Evolutionary conservation across 1,139 yeast genomes (phyloP).

Genomic region (Suhomyces bokatorum): DNA sequence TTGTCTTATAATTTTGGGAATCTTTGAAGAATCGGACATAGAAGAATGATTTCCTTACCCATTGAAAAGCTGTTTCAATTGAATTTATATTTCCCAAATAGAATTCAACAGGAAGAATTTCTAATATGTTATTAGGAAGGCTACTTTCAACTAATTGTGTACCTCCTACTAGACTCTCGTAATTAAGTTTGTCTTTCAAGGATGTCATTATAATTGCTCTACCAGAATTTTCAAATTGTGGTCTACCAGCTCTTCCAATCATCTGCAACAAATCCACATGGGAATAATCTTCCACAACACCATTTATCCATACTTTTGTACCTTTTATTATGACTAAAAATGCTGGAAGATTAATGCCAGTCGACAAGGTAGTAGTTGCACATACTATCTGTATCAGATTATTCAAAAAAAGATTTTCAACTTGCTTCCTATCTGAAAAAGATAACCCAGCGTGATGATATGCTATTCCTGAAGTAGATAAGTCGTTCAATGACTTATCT

Average conservation of each 20-base stretch:
- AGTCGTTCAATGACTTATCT: slow-evolving; percentile 29
- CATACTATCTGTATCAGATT: slow-evolving; percentile 49
- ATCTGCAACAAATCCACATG: slow-evolving; percentile 60
- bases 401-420: slow-evolving; percentile 45
- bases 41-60: background rate
- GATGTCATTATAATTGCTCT: slow-evolving; percentile 55
- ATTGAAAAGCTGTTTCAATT: background rate
- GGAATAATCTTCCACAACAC: slow-evolving; percentile 50
- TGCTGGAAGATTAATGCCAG: slow-evolving; percentile 64
- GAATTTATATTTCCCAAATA: slow-evolving; percentile 23
- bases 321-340: slow-evolving; percentile 61
- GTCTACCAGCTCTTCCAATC: slow-evolving; percentile 63
- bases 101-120: slow-evolving; percentile 52
- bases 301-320: slow-evolving; percentile 52
- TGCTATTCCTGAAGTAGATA: slow-evolving; percentile 44
- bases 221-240: slow-evolving; percentile 55
- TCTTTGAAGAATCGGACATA: background rate
- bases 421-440: slow-evolving; percentile 40
- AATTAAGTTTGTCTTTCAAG: slow-evolving; percentile 29
- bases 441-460: slow-evolving; percentile 62
- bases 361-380: slow-evolving; percentile 60
- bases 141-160: slow-evolving; percentile 51
- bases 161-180: slow-evolving; percentile 39
- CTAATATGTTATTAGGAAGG: slow-evolving; percentile 44
- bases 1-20: background rate